A percentile compares a stretch with the other conserved stretches of the same genome.
phyloP scores from a whole-genome alignment of 495 filamentous ascomycete species.

The Daldinia grandis region DNA sequence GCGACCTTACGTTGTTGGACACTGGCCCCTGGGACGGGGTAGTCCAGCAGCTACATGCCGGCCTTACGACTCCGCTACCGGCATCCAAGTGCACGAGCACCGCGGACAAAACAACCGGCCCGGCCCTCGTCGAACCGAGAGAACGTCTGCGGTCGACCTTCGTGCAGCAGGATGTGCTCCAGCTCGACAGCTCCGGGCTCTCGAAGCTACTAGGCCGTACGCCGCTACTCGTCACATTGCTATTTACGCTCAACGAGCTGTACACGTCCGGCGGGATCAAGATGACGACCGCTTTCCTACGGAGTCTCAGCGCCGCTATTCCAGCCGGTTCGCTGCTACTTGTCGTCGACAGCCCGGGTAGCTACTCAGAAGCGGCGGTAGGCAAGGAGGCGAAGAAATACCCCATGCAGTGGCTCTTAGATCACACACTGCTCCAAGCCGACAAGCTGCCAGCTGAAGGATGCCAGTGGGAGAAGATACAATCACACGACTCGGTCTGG shows the following conservation, averaged over 20 bases:
- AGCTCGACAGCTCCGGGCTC: slow-evolving; percentile 52
- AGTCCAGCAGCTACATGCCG: slow-evolving; percentile 58
- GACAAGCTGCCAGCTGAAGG: slow-evolving; percentile 37
- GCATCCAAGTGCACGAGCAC: slow-evolving; percentile 65
- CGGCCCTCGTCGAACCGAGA: slow-evolving; percentile 49
- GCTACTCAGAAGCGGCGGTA: slow-evolving; percentile 81
- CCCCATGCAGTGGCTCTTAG: slow-evolving; percentile 92
- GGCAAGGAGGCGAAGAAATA: slow-evolving; percentile 72
- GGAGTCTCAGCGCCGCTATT: slow-evolving; percentile 65
- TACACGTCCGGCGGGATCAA: slow-evolving; percentile 76
- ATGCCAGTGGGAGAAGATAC: slow-evolving; percentile 73
- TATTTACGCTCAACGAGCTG: slow-evolving; percentile 98
- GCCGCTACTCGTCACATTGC: slow-evolving; percentile 73
- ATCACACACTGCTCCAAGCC: slow-evolving; percentile 73
- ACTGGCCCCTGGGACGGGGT: slow-evolving; percentile 78
- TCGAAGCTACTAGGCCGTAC: slow-evolving; percentile 34
- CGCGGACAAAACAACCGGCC: slow-evolving; percentile 55
- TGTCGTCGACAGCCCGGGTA: slow-evolving; percentile 91
- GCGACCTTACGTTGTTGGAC: slow-evolving; percentile 74
- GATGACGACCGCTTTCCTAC: slow-evolving; percentile 77
- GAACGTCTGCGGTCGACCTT: slow-evolving; percentile 59
- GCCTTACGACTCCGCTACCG: slow-evolving; percentile 56
- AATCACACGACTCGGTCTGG: slow-evolving; percentile 80
- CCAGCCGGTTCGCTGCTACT: slow-evolving; percentile 72
- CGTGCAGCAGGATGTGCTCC: slow-evolving; percentile 69